Evolutionary conservation across 2,329 filamentous ascomycete genomes (phyloP), one percentile per base, ranked within the genome.

Genomic region (Colletotrichum gigasporum): DNA sequence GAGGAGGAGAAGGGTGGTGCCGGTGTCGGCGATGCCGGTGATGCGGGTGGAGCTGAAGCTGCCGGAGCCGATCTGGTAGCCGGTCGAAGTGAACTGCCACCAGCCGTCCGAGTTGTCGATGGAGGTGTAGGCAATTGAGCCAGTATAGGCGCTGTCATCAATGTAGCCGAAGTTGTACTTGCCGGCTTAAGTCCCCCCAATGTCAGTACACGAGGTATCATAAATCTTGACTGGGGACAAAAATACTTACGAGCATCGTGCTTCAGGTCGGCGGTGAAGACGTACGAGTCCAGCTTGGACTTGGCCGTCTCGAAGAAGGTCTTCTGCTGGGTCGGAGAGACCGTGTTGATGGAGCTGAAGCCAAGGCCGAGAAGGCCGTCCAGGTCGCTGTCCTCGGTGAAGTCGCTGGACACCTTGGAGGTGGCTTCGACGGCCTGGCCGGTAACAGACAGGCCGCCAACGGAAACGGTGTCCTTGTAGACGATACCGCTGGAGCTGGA

Each of bases 311-410:
- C 58, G 41, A 68, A 68, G 37, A 72, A 76, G 37, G 75, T 77
- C 44, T 63, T 64, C 57, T 74, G 72, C 45, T 44, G 79, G 14
- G 81, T 62, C 6, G 75, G 74, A n/a, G 22, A 28, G 20, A 72
- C 72, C 2, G 69, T 69, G 71, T 77, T 77, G 48, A 75, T 70
- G 41, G 54, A 69, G 70, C 84, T 85, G 74, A 90, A 92, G 5
- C 84, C 90, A 24, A 92, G 83, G 12, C 90, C 90, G 16, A 93
- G 80, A 3, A 93, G 83, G 14, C 90, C 90, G 73, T 90, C 88
- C 45, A 56, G 65, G 56, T 58, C 35, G 26, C 57, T 63, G 37
- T 76, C 71, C 2, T 52, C 22, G 6, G 67, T 70, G 53, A 76
- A 75, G n/a, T 53, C 32, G 22, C 28, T 20, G 24, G 72, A 74